Conservation (phyloP, 495 filamentous ascomycete genomes). For the Emericellopsis terricola region DNA sequence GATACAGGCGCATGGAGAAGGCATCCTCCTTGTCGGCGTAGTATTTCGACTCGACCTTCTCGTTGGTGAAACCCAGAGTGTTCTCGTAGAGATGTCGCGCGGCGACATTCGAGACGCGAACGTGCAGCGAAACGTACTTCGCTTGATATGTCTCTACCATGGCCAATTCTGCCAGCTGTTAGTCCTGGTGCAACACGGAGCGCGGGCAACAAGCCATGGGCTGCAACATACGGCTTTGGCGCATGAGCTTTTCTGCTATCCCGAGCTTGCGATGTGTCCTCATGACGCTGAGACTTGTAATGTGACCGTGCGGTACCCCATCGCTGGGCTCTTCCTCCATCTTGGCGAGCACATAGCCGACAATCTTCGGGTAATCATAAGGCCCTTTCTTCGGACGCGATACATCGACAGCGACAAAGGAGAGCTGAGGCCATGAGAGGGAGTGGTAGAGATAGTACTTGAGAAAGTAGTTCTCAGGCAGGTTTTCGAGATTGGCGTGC, state of each 20-base stretch:
- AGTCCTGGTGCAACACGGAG: too few species aligned
- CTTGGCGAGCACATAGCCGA: slow-evolving; percentile 97
- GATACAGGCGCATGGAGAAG: slow-evolving; percentile 78
- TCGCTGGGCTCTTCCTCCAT: slow-evolving; percentile 97
- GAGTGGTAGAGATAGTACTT: slow-evolving; percentile 99
- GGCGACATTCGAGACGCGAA: slow-evolving; percentile 81
- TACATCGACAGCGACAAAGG: slow-evolving; percentile 86
- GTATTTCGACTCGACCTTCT: slow-evolving; percentile 85
- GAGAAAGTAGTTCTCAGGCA: slow-evolving; percentile 98
- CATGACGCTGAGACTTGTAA: slow-evolving; percentile 92
- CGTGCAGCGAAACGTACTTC: slow-evolving; percentile 86
- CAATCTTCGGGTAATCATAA: slow-evolving; percentile 90
- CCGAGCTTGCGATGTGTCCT: slow-evolving; percentile 80
- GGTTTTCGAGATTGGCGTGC: slow-evolving; percentile 94
- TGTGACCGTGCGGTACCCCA: slow-evolving; percentile 86
- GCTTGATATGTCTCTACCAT: slow-evolving; percentile 91
- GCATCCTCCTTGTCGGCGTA: slow-evolving; percentile 98
- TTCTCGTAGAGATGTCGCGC: slow-evolving; percentile 84
- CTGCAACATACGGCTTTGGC: slow-evolving; percentile 55
- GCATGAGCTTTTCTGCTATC: slow-evolving; percentile 92
- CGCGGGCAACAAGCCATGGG: too few species aligned
- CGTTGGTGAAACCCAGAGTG: slow-evolving; percentile 78
- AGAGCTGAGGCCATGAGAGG: slow-evolving; percentile 90
- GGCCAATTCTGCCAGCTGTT: slow-evolving; percentile 71
- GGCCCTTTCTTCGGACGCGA: slow-evolving; percentile 54